These are phyloP conservation scores for Paramecium pentaurelia DNA, from an alignment of 73 alveolate genomes.

Conservation along the genomic window DNA sequence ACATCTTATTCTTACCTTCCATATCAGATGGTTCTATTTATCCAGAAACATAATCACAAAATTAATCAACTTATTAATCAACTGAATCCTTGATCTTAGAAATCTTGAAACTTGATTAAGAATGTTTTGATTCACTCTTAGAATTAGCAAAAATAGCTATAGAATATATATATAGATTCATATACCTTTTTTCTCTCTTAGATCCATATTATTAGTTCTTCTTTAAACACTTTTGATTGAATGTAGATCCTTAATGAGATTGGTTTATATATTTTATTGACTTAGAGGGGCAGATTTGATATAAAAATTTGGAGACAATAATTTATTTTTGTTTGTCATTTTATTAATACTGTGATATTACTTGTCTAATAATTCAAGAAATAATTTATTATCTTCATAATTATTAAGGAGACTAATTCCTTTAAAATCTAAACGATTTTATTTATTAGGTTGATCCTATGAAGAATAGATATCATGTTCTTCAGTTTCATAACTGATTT, in stretches of 20 bases:
- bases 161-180: neutral
- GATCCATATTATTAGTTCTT: neutral
- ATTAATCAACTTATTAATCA: neutral
- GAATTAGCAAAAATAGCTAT: neutral
- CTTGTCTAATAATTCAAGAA: neutral
- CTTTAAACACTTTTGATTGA: neutral
- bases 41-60: neutral
- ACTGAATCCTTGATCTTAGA: neutral
- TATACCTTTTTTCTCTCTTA: neutral
- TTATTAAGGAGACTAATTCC: neutral
- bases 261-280: neutral
- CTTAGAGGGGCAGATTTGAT: neutral
- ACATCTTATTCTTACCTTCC: constrained; percentile 12
- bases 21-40: neutral
- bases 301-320: neutral
- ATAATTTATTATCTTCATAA: neutral
- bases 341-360: neutral
- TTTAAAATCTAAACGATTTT: neutral
- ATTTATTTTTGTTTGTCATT: neutral
- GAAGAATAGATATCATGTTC: constrained; percentile 9
- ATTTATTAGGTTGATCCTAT: neutral
- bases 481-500: neutral
- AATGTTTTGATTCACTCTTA: constrained; percentile 17
- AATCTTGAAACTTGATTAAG: neutral
- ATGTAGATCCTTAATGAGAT: neutral